Evolutionary conservation across 148 eudicot genomes (phyloP), one percentile per base, ranked within the genome.

Genomic region (Salicornia ramosissima): DNA sequence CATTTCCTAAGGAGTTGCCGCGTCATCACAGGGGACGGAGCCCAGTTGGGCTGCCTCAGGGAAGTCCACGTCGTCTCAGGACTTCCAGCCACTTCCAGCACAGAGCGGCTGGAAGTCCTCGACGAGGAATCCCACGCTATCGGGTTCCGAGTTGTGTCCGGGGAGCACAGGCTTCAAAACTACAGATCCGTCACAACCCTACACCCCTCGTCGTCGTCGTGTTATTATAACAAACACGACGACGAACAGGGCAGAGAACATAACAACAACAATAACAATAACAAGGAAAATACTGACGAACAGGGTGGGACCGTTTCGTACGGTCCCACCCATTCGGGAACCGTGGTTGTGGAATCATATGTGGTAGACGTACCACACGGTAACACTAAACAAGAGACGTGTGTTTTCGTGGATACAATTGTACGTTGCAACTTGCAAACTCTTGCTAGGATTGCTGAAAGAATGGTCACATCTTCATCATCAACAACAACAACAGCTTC

Each of bases 11-110:
- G 86, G 28, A 83, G 84, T 82, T 88, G 96, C 74, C 81, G 79
- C 12, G 71, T 90, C 61, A 77, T 86, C 60, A 63, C 56, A 2
- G 96, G 96, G 0, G 86, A 83, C 64, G 87, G 90, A 11, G 64
- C 18, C 1, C 66, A 72, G 19, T 86, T 90, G 15, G 96, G 96
- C 10, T 81, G 84, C 5, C 73, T 90, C 11, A 59, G 96, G 8
- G 86, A 88, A 69, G 98, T 93, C 60, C 86, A 58, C 59, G 91
- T 91, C 19, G 71, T 90, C 16, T 93, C 98, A 0, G 98, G 98
- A 0, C 62, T 93, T 4, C 98, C 98, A 3, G 98, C 98, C 24
- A 83, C 28, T 2, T 75, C 77, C 24, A 90, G 96, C 80, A 88
- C 89, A 26, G 98, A 93, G 75, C 65, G 92, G 55, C 81, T 93